Percentiles rank a stretch among this genome's conserved stretches.
These are phyloP conservation scores for Nematodospora anomalae DNA, from an alignment of 1,139 yeast genomes.

Conservation along the genomic window DNA sequence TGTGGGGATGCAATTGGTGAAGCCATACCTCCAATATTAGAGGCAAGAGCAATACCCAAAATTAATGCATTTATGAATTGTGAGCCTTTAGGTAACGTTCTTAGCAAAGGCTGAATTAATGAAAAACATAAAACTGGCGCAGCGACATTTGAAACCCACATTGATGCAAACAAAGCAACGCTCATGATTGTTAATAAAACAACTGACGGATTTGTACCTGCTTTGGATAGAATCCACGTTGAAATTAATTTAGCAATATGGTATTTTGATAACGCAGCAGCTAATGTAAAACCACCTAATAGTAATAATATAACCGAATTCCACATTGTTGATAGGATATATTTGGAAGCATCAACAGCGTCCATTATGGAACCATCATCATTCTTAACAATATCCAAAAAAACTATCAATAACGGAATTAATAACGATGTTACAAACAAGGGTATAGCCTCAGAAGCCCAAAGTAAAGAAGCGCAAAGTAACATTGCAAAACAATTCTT, in stretches of 20 bases:
- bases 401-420: constrained; percentile 59
- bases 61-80: constrained; percentile 64
- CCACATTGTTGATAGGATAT: constrained; percentile 66
- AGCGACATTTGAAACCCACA: constrained; percentile 82
- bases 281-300: constrained; percentile 72
- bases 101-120: constrained; percentile 60
- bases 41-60: constrained; percentile 70
- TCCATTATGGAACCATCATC: constrained; percentile 55
- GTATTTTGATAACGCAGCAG: constrained; percentile 71
- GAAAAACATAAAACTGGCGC: constrained; percentile 75
- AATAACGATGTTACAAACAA: constrained; percentile 65
- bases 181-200: constrained; percentile 65
- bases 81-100: constrained; percentile 61
- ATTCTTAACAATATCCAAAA: constrained; percentile 57
- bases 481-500: constrained; percentile 67
- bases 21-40: constrained; percentile 76
- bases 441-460: constrained; percentile 77
- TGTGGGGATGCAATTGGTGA: constrained; percentile 83
- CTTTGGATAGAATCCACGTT: constrained; percentile 60
- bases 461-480: constrained; percentile 65
- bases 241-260: constrained; percentile 68
- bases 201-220: constrained; percentile 66
- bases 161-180: constrained; percentile 66
- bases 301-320: constrained; percentile 68
- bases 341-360: constrained; percentile 55